Conservation (phyloP, 768 basidiomycete genomes). For the Trametopsis cervina region DNA sequence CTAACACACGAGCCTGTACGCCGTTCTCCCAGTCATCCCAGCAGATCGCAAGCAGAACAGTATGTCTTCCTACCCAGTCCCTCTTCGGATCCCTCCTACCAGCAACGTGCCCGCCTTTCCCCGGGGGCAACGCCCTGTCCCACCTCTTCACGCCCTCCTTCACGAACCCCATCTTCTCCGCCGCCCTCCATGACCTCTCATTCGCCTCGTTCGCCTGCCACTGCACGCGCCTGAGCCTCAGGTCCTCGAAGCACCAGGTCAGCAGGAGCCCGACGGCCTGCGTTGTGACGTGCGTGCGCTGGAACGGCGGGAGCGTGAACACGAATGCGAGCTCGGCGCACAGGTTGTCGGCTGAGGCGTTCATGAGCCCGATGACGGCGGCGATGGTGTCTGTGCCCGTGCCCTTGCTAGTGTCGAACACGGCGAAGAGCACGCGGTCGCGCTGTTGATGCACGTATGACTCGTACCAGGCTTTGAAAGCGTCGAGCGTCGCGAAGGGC, state of each 20-base stretch:
- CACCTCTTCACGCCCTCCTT: slow-evolving; percentile 48
- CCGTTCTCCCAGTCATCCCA: slow-evolving; percentile 52
- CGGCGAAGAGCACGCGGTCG: slow-evolving; percentile 26
- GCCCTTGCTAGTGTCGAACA: slow-evolving; percentile 27
- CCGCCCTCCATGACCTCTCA: slow-evolving; percentile 37
- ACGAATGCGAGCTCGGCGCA: slow-evolving; percentile 31
- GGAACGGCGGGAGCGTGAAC: slow-evolving; percentile 28
- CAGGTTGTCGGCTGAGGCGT: slow-evolving; percentile 21
- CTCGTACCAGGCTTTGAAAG: slow-evolving; percentile 16
- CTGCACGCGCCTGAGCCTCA: slow-evolving; percentile 54
- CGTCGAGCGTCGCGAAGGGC: slow-evolving; percentile 11
- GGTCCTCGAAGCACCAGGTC: slow-evolving; percentile 32
- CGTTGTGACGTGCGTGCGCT: slow-evolving; percentile 33
- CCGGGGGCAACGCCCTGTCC: slow-evolving; percentile 40
- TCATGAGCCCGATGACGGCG: slow-evolving; percentile 31
- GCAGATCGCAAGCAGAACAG: slow-evolving; percentile 40
- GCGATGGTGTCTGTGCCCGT: slow-evolving; percentile 19
- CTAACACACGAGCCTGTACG: no score
- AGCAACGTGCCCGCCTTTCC: slow-evolving; percentile 24
- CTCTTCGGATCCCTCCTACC: slow-evolving; percentile 20
- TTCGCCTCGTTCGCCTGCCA: slow-evolving; percentile 54
- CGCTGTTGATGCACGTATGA: slow-evolving; percentile 6
- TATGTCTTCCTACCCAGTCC: slow-evolving; percentile 34
- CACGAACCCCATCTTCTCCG: slow-evolving; percentile 54
- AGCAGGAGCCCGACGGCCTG: slow-evolving; percentile 37